A percentile compares a stretch with the other conserved stretches of the same genome.
phyloP scores from a whole-genome alignment of 768 basidiomycete genomes.

The Suillus discolor region DNA sequence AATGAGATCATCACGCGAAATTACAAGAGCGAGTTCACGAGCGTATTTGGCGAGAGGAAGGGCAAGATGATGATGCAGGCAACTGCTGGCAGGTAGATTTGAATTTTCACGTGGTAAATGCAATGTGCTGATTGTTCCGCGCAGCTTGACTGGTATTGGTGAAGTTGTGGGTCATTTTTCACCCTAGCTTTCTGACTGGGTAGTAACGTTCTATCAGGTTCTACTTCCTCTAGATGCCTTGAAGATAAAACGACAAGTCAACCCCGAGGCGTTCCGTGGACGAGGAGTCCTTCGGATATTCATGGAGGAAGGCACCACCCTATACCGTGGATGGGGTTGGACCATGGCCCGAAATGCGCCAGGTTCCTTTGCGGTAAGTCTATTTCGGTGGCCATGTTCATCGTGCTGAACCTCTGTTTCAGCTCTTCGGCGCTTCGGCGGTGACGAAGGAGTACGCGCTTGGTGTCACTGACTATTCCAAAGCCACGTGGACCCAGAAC shows the following conservation, averaged over 20 bases:
- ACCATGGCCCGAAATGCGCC: slow-evolving; percentile 98
- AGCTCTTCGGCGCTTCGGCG: slow-evolving; percentile 98
- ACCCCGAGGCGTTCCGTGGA: slow-evolving; percentile 97
- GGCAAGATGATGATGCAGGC: slow-evolving; percentile 98
- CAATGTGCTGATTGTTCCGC: background rate
- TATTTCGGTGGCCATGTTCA: background rate
- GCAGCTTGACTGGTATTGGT: slow-evolving; percentile 78
- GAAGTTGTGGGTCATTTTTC: slow-evolving; percentile 73
- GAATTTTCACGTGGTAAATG: background rate
- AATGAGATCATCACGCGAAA: slow-evolving; percentile 86
- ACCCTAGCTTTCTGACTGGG: background rate
- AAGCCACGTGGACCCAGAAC: slow-evolving; percentile 97
- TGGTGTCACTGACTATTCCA: slow-evolving; percentile 84
- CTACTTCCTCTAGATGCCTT: slow-evolving; percentile 96
- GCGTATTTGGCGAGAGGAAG: slow-evolving; percentile 88
- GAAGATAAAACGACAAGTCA: slow-evolving; percentile 98
- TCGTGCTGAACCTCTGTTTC: background rate
- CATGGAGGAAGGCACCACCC: slow-evolving; percentile 85
- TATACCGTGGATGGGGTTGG: slow-evolving; percentile 99
- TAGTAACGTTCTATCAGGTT: slow-evolving; percentile 47
- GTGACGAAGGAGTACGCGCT: slow-evolving; percentile 93
- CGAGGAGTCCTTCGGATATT: slow-evolving; percentile 90
- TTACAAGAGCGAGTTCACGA: slow-evolving; percentile 81
- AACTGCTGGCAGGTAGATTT: slow-evolving; percentile 80
- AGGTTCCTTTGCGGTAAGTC: slow-evolving; percentile 87